phyloP scores from a whole-genome alignment of 768 basidiomycete species.

The Serendipita sp. region DNA sequence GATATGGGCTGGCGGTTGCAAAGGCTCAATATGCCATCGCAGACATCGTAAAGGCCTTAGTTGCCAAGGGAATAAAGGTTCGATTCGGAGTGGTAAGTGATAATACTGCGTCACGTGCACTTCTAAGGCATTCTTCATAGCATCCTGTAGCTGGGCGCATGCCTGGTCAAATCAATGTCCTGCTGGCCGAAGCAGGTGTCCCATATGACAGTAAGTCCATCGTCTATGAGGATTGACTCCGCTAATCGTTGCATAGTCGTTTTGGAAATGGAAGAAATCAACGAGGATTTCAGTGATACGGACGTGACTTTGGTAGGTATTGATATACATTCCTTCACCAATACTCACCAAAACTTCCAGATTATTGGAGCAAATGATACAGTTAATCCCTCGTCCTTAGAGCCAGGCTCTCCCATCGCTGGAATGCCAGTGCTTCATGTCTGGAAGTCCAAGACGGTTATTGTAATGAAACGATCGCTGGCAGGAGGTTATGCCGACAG shows the following conservation, averaged over 20 bases:
- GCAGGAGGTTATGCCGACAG: conserved; percentile 66
- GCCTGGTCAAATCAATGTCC: conserved; percentile 89
- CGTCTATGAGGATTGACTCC: not conserved
- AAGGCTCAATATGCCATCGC: conserved; percentile 66
- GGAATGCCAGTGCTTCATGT: conserved; percentile 87
- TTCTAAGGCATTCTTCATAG: conserved; percentile 19
- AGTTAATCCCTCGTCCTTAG: conserved; percentile 79
- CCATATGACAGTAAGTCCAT: conserved; percentile 63
- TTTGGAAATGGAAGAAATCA: conserved; percentile 89
- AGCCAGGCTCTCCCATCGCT: conserved; percentile 73
- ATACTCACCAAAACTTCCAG: not conserved
- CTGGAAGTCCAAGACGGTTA: conserved; percentile 85
- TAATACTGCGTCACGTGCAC: not conserved
- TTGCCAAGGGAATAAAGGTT: conserved; percentile 60
- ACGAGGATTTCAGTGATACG: conserved; percentile 77
- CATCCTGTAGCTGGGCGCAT: conserved; percentile 87
- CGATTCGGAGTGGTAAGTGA: conserved; percentile 16
- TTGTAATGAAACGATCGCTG: conserved; percentile 88
- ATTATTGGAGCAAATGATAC: conserved; percentile 80
- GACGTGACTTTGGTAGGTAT: conserved; percentile 60
- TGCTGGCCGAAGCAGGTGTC: conserved; percentile 77
- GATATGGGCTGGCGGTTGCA: conserved; percentile 86
- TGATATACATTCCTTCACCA: not conserved
- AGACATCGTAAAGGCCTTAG: conserved; percentile 59
- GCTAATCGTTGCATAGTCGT: conserved; percentile 40